Evolutionary conservation across 2,329 filamentous ascomycete genomes (phyloP), one percentile per base, ranked within the genome.

Genomic region (Aspergillus pseudonomiae): DNA sequence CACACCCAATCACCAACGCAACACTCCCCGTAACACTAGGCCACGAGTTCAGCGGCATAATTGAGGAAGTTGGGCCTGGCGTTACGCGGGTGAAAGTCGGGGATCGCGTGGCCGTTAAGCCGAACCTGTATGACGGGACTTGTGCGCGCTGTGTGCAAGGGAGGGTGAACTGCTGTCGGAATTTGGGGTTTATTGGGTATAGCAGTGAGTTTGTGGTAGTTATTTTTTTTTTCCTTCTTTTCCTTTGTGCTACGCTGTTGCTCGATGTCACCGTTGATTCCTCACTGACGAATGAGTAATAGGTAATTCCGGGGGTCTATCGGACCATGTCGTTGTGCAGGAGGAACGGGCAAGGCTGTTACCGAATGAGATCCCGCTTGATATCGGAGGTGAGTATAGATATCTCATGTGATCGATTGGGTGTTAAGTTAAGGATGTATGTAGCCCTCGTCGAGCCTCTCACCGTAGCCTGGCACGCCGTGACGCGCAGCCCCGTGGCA

Each of bases 391-490:
- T 73, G 59, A 67, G 68, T 41, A 41, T 41, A 19, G 19, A 19
- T 19, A n/a, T n/a, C 19, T 9, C 2, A 19, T n/a, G 7, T 3
- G 4, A 41, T 41, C n/a, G 39, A 4, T 6, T 9, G 6, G 7
- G 39, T 9, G 2, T 4, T 1, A n/a, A 41, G 39, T 16, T 41
- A 41, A 41, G 16, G 39, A n/a, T 41, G 39, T 4, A 48, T 30
- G 28, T 68, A 70, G 88, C 88, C 0, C 79, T 90, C 9, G 84
- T 89, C 12, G 88, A 90, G 68, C 88, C 88, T 0, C 77, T 90
- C 9, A 79, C 85, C 0, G 86, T 90, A 0, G 87, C 85, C 32
- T 89, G 87, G 87, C 88, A 90, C 68, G 88, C 86, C 0, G 82
- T 88, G 14, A 80, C 80, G 9, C 81, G 83, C 36, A 80, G 79